Percentiles rank a stretch among this genome's conserved stretches.
Conservation (phyloP, 2,329 filamentous ascomycete species). For the Zymoseptoria tritici region DNA sequence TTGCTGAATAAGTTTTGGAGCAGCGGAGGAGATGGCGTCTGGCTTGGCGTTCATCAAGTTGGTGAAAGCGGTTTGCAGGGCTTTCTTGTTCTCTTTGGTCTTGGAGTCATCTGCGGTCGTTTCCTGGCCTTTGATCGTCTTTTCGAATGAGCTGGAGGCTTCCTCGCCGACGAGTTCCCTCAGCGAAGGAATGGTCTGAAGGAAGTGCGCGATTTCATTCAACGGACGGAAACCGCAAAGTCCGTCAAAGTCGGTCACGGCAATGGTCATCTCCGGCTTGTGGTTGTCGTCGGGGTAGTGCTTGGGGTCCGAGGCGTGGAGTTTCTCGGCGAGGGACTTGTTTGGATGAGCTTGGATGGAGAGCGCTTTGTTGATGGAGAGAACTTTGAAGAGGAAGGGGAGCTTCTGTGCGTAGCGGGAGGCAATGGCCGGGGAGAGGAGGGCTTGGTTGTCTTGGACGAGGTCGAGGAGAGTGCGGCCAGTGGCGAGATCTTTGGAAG, state of each 20-base stretch:
- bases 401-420: slow-evolving; percentile 73
- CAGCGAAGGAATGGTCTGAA: slow-evolving; percentile 54
- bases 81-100: slow-evolving; percentile 61
- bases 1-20: slow-evolving; percentile 61
- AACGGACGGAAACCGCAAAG: slow-evolving; percentile 92
- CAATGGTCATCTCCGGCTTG: slow-evolving; percentile 99
- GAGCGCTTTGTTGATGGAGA: slow-evolving; percentile 90
- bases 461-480: slow-evolving; percentile 81
- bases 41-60: slow-evolving; percentile 71
- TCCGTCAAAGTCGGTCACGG: slow-evolving; percentile 91
- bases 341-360: slow-evolving; percentile 82
- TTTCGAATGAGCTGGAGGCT: slow-evolving; percentile 39
- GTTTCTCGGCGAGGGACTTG: slow-evolving; percentile 72
- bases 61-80: slow-evolving; percentile 66
- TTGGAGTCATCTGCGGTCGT: slow-evolving; percentile 40
- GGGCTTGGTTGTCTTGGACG: slow-evolving; percentile 74
- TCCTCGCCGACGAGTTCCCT: slow-evolving; percentile 43
- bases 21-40: slow-evolving; percentile 56
- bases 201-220: slow-evolving; percentile 77
- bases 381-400: slow-evolving; percentile 95
- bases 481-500: slow-evolving; percentile 80
- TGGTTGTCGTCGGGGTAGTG: slow-evolving; percentile 99
- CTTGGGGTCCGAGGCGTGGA: slow-evolving; percentile 78
- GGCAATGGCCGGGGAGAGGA: slow-evolving; percentile 67
- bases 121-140: slow-evolving; percentile 46